phyloP scores from a whole-genome alignment of 257 asterid species.

The Rehmannia glutinosa region DNA sequence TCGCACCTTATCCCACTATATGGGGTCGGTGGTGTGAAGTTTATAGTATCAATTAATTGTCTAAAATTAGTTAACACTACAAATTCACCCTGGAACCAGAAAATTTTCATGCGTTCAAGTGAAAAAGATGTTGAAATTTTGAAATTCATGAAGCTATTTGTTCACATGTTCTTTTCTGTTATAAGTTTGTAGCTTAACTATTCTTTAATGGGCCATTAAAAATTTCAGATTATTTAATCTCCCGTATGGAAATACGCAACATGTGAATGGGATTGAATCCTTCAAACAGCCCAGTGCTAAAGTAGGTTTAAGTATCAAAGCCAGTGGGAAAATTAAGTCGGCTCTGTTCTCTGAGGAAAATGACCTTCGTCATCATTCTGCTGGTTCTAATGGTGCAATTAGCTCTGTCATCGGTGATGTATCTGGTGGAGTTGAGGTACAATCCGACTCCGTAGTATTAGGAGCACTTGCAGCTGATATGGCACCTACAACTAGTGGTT shows the following conservation, averaged over 20 bases:
- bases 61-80: too few relatives aligned
- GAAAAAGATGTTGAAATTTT: too few relatives aligned
- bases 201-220: conserved; percentile 21
- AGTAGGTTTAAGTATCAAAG: conserved; percentile 37
- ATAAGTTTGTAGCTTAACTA: conserved; percentile 4
- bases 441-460: conserved; percentile 49
- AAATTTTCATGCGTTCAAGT: too few relatives aligned
- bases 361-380: too few relatives aligned
- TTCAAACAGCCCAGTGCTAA: conserved; percentile 31
- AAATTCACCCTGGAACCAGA: too few relatives aligned
- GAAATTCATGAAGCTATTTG: too few relatives aligned
- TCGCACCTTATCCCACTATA: too few relatives aligned
- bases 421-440: conserved; percentile 52
- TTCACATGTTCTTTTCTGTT: too few relatives aligned
- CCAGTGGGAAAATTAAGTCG: conserved; percentile 38
- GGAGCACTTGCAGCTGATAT: conserved; percentile 70
- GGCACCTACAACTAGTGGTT: conserved; percentile 49
- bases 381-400: conserved; percentile 23
- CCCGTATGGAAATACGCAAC: conserved; percentile 28
- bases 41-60: too few relatives aligned
- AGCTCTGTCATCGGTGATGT: conserved; percentile 37
- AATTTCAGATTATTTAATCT: conserved; percentile 47
- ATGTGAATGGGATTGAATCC: conserved; percentile 39
- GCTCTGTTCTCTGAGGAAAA: too few relatives aligned
- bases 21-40: too few relatives aligned